phyloP scores from a whole-genome alignment of 164 flowering plant genomes.

The Macadamia integrifolia region DNA sequence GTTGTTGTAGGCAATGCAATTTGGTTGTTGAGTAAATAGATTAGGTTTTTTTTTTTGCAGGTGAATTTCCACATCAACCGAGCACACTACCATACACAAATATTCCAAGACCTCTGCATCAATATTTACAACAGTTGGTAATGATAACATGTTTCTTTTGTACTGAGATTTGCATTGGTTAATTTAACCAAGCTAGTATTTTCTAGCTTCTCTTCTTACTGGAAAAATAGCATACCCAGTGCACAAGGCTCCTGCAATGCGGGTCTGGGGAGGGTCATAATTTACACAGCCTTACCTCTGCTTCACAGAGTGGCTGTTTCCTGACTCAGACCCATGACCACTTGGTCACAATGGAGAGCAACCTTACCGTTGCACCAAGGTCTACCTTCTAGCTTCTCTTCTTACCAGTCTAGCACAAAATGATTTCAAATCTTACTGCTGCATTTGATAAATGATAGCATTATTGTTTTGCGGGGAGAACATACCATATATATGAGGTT shows the following conservation, averaged over 20 bases:
- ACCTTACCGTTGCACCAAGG: no score
- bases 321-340: no score
- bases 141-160: constrained; percentile 1
- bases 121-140: constrained; percentile 48
- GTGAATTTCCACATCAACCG: constrained; percentile 23
- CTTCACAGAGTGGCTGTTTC: no score
- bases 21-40: constrained; percentile 1
- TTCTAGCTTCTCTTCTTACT: background rate
- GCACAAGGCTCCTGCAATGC: no score
- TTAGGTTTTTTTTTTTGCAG: constrained; percentile 21
- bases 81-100: constrained; percentile 21
- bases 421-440: background rate
- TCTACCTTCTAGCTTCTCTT: background rate
- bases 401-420: background rate
- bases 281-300: no score
- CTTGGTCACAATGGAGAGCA: no score
- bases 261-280: no score
- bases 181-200: background rate
- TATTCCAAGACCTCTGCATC: constrained; percentile 32
- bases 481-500: background rate
- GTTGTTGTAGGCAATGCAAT: background rate
- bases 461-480: background rate
- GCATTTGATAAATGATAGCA: background rate
- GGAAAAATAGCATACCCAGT: no score
- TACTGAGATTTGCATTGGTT: background rate